phyloP scores from a whole-genome alignment of 306 rosid genomes.

The Fragaria ananassa region DNA sequence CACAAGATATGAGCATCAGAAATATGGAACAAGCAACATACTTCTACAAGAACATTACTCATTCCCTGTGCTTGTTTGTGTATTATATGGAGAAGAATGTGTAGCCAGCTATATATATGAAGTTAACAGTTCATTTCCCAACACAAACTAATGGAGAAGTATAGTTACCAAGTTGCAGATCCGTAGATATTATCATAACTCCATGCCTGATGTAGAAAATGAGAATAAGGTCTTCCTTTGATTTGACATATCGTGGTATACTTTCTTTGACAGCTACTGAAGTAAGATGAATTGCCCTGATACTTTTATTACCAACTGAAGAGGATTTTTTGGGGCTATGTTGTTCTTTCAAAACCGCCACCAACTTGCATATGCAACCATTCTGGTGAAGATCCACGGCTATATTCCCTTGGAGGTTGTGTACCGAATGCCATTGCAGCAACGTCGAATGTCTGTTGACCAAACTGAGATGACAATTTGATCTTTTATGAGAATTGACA shows the following conservation, averaged over 20 bases:
- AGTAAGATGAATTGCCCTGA: slow-evolving; percentile 35
- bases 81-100: slow-evolving; percentile 36
- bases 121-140: slow-evolving; percentile 50
- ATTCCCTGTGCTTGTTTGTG: slow-evolving; percentile 30
- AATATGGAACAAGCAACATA: slow-evolving; percentile 44
- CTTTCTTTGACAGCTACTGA: slow-evolving; percentile 37
- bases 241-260: slow-evolving; percentile 43
- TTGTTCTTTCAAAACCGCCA: slow-evolving; percentile 71
- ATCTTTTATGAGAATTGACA: slow-evolving; percentile 25
- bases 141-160: slow-evolving; percentile 41
- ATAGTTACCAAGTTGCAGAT: slow-evolving; percentile 33
- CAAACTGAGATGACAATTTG: slow-evolving; percentile 48
- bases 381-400: slow-evolving; percentile 74
- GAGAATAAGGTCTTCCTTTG: slow-evolving; percentile 32
- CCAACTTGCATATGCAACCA: slow-evolving; percentile 99
- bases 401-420: slow-evolving; percentile 69
- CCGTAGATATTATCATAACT: slow-evolving; percentile 36
- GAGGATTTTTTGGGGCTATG: slow-evolving; percentile 39
- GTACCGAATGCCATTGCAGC: slow-evolving; percentile 55
- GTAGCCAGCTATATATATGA: slow-evolving; percentile 34
- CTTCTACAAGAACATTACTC: slow-evolving; percentile 49
- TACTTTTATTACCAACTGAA: slow-evolving; percentile 47
- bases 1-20: slow-evolving; percentile 38
- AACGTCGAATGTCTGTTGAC: slow-evolving; percentile 67
- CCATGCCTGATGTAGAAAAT: slow-evolving; percentile 44